These are phyloP conservation scores for Incumbomyces delicatus DNA, from an alignment of 2,329 filamentous ascomycete genomes.

Conservation along the genomic window DNA sequence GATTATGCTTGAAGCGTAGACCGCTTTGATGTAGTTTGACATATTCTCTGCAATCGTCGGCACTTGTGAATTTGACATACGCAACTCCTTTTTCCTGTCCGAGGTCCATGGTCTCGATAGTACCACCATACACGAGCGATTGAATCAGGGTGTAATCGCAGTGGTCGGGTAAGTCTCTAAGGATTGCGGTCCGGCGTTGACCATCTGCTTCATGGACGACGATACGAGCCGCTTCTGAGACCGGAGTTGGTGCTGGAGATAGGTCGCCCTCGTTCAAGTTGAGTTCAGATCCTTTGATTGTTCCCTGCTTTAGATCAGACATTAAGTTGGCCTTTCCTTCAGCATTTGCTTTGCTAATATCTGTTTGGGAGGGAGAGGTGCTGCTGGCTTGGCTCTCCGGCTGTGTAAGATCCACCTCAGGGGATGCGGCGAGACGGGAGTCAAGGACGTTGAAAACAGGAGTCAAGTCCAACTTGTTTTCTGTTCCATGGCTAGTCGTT, in stretches of 20 bases:
- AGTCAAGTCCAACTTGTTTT: slow-evolving; percentile 5
- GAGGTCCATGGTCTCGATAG: slow-evolving; percentile 26
- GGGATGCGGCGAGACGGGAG: no score
- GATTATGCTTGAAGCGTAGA: slow-evolving; percentile 25
- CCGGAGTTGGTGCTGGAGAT: no score
- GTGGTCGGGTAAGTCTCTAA: slow-evolving; percentile 28
- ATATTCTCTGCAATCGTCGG: slow-evolving; percentile 27
- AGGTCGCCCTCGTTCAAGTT: no score
- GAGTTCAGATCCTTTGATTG: no score
- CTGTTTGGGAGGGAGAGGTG: no score
- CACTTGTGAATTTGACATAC: slow-evolving; percentile 28
- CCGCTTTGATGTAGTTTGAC: slow-evolving; percentile 29
- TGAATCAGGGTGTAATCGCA: slow-evolving; percentile 26
- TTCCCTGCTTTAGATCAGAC: no score
- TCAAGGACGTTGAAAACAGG: not conserved
- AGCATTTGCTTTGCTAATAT: no score
- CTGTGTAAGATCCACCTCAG: no score
- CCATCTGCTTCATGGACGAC: no score
- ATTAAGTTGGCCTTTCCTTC: no score
- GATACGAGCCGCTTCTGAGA: no score
- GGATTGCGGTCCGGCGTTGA: slow-evolving; percentile 25
- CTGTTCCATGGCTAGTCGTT: not conserved
- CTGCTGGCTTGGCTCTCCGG: no score
- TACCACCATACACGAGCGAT: slow-evolving; percentile 30
- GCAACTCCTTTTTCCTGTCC: slow-evolving; percentile 20